A percentile compares a stretch with the other conserved stretches of the same genome.
phyloP scores from a whole-genome alignment of 2,329 filamentous ascomycete genomes.

The Alternaria sp. region DNA sequence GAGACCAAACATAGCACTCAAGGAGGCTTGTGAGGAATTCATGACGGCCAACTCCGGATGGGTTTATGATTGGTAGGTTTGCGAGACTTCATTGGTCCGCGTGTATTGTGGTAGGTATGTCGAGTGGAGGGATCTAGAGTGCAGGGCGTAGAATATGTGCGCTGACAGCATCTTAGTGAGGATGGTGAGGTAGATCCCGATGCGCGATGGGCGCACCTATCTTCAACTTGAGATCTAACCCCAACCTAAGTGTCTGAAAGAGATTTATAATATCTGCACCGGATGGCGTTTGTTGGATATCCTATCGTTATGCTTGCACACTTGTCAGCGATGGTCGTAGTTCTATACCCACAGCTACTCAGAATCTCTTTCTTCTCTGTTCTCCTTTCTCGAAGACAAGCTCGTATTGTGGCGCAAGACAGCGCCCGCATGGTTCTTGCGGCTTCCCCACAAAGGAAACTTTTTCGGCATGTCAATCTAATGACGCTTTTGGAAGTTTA shows the following conservation, averaged over 20 bases:
- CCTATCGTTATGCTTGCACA: background rate
- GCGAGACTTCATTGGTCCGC: conserved; percentile 23
- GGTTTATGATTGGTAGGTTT: conserved; percentile 83
- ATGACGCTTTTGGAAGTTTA: background rate
- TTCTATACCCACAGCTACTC: conserved; percentile 5
- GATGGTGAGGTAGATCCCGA: conserved; percentile 37
- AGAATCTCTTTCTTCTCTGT: background rate
- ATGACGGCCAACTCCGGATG: conserved; percentile 82
- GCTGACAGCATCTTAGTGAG: conserved; percentile 38
- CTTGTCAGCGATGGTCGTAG: background rate
- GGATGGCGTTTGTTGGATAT: conserved; percentile 5
- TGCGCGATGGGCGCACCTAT: conserved; percentile 44
- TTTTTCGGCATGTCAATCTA: background rate
- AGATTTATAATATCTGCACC: conserved; percentile 5
- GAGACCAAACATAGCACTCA: conserved; percentile 81
- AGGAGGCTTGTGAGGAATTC: conserved; percentile 85
- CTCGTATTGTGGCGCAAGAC: background rate
- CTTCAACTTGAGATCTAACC: conserved; percentile 13
- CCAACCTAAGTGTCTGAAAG: background rate
- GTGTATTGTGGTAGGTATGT: conserved; percentile 26
- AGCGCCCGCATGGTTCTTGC: background rate
- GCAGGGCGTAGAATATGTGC: background rate
- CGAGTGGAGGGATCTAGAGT: background rate
- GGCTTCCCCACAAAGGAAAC: background rate
- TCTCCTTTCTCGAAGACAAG: background rate